Percentiles rank a stretch among this genome's conserved stretches.
phyloP scores from a whole-genome alignment of 805 yeast species.

The Lipomyces spencermartinsiae region DNA sequence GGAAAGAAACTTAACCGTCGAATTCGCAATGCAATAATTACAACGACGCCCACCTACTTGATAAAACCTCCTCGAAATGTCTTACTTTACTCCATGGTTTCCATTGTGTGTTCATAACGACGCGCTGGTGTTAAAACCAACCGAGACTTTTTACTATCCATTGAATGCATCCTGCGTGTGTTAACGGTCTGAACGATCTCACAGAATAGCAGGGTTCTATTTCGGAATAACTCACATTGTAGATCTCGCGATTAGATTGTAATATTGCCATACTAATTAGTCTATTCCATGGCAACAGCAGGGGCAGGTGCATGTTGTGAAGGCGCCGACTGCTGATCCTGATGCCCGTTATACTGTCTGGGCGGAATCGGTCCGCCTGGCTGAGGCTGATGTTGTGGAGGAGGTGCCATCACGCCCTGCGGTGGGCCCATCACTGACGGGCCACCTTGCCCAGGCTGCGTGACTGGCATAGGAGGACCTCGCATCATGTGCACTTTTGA shows the following conservation, averaged over 20 bases:
- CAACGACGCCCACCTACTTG: background rate
- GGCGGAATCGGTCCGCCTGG: background rate
- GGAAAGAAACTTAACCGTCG: background rate
- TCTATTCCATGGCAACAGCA: background rate
- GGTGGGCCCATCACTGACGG: constrained; percentile 20
- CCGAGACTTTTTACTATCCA: background rate
- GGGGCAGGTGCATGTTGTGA: background rate
- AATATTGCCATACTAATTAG: background rate
- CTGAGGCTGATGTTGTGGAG: constrained; percentile 13
- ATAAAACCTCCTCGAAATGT: background rate
- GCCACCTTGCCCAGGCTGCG: constrained; percentile 14
- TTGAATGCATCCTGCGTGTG: background rate
- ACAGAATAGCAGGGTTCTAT: background rate
- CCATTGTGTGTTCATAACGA: background rate
- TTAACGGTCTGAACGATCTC: background rate
- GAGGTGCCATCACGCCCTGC: constrained; percentile 13
- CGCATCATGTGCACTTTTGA: constrained; percentile 27
- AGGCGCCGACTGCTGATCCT: background rate
- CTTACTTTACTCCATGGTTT: background rate
- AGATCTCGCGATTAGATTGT: constrained; percentile 5
- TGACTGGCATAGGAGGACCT: constrained; percentile 22
- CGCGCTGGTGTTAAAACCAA: background rate
- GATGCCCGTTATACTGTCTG: background rate
- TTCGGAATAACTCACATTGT: background rate
- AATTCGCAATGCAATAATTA: constrained; percentile 3